A percentile compares a stretch with the other conserved stretches of the same genome.
These are phyloP conservation scores for Pythium rhizo-oryzae DNA, from an alignment of 352 stramenopile genomes.

Conservation along the genomic window DNA sequence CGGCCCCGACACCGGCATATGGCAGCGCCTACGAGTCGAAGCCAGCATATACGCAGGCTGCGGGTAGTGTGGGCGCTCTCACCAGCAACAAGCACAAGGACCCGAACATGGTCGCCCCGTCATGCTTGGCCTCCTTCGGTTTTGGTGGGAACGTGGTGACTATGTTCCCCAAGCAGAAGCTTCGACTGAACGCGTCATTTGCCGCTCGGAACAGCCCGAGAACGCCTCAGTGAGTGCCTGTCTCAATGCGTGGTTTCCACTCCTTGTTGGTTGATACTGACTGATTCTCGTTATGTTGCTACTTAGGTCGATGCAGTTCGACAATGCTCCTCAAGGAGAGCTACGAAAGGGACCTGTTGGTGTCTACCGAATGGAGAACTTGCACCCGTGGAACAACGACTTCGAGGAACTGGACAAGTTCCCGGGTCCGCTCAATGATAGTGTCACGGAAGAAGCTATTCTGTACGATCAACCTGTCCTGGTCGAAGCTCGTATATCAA, in stretches of 20 bases:
- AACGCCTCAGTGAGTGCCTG: slow-evolving; percentile 42
- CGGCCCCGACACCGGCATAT: background rate
- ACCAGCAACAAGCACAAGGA: slow-evolving; percentile 86
- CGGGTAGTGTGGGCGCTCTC: background rate
- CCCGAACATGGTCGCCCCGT: slow-evolving; percentile 69
- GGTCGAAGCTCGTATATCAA: background rate
- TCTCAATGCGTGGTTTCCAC: background rate
- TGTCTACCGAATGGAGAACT: slow-evolving; percentile 81
- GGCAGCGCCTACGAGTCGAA: slow-evolving; percentile 20
- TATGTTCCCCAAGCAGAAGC: slow-evolving; percentile 89
- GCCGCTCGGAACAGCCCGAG: slow-evolving; percentile 63
- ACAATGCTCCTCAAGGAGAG: slow-evolving; percentile 57
- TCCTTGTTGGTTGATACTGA: background rate
- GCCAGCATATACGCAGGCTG: slow-evolving; percentile 5
- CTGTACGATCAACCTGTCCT: slow-evolving; percentile 37
- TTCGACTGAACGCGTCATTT: slow-evolving; percentile 66
- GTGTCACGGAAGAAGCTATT: slow-evolving; percentile 60
- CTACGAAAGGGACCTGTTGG: slow-evolving; percentile 79
- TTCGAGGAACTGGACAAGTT: slow-evolving; percentile 77
- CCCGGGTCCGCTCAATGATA: slow-evolving; percentile 73
- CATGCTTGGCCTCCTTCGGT: slow-evolving; percentile 78
- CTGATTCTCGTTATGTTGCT: background rate
- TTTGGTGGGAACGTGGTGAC: slow-evolving; percentile 90
- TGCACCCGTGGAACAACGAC: slow-evolving; percentile 71
- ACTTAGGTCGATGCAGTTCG: slow-evolving; percentile 50